Conservation (phyloP, 306 rosid species). For the Gastrolobium villosum region DNA sequence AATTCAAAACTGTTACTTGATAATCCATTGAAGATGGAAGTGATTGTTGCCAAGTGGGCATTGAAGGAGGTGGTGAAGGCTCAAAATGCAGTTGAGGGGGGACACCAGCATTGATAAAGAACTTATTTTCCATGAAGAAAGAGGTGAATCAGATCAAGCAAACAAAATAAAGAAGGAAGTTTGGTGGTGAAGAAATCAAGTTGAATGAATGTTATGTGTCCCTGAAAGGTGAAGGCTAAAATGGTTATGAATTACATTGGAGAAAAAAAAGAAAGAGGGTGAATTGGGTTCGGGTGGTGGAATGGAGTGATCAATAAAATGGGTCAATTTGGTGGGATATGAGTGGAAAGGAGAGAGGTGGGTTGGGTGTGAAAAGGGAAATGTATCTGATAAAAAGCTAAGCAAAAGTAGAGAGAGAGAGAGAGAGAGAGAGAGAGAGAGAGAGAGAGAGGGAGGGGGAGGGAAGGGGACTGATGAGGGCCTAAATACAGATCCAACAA, state of each 20-base stretch:
- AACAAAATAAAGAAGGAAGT: not conserved
- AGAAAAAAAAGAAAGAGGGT: slow-evolving; percentile 1
- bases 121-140: slow-evolving; percentile 61
- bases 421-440: slow-evolving; percentile 39
- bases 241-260: slow-evolving; percentile 44
- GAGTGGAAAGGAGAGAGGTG: slow-evolving; percentile 37
- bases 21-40: slow-evolving; percentile 62
- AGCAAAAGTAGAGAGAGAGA: slow-evolving; percentile 35
- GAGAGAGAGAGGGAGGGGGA: slow-evolving; percentile 39
- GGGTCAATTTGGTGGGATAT: slow-evolving; percentile 38
- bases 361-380: slow-evolving; percentile 47
- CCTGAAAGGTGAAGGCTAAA: not conserved
- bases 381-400: slow-evolving; percentile 43
- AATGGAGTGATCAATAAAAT: slow-evolving; percentile 35
- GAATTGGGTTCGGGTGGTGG: slow-evolving; percentile 33
- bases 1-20: slow-evolving; percentile 57
- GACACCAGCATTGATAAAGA: slow-evolving; percentile 62
- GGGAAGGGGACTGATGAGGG: slow-evolving; percentile 7
- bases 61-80: slow-evolving; percentile 51
- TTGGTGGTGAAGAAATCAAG: not conserved
- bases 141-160: not conserved
- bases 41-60: slow-evolving; percentile 75
- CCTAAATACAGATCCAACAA: slow-evolving; percentile 68
- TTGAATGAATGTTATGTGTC: slow-evolving; percentile 22
- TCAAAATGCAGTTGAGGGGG: slow-evolving; percentile 60